Conservation (phyloP, 352 stramenopile genomes). For the Globisporangium perplexum region DNA sequence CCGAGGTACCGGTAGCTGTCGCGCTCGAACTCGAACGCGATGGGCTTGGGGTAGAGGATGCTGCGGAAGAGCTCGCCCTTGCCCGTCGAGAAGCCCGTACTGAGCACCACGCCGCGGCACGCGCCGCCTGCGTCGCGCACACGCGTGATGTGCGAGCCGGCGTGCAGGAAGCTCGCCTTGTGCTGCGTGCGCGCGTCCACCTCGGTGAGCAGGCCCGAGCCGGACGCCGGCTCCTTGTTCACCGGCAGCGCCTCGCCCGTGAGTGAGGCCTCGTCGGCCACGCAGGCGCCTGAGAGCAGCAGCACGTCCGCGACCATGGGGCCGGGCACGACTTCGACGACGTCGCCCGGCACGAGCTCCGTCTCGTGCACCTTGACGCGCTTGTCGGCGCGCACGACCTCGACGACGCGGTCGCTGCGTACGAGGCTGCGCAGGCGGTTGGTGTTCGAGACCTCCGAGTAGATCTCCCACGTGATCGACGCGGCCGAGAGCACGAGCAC, state of each 20-base stretch:
- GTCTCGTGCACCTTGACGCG: constrained; percentile 41
- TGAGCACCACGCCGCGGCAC: constrained; percentile 48
- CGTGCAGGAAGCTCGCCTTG: constrained; percentile 52
- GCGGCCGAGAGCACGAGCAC: constrained; percentile 53
- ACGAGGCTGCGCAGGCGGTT: constrained; percentile 54
- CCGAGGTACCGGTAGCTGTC: constrained; percentile 61
- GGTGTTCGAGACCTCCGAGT: constrained; percentile 56
- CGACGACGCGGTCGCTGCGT: constrained; percentile 23
- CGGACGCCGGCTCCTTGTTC: constrained; percentile 39
- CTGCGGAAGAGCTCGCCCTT: constrained; percentile 64
- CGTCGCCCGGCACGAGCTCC: constrained; percentile 63
- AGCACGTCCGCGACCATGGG: constrained; percentile 56
- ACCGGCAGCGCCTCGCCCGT: constrained; percentile 72
- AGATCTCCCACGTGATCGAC: constrained; percentile 65
- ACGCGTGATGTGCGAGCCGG: constrained; percentile 30
- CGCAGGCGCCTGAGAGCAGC: constrained; percentile 52
- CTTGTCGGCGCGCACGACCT: constrained; percentile 32
- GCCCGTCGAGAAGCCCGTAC: constrained; percentile 56
- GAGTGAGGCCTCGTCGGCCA: constrained; percentile 62
- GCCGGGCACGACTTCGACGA: constrained; percentile 57
- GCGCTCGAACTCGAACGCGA: constrained; percentile 57
- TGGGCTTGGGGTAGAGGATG: constrained; percentile 52
- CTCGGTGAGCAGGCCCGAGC: constrained; percentile 20
- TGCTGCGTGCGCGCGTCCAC: constrained; percentile 21
- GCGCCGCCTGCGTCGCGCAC: constrained; percentile 8